These are phyloP conservation scores for Physaria fendleri DNA, from an alignment of 345 rosid genomes.

Conservation along the genomic window DNA sequence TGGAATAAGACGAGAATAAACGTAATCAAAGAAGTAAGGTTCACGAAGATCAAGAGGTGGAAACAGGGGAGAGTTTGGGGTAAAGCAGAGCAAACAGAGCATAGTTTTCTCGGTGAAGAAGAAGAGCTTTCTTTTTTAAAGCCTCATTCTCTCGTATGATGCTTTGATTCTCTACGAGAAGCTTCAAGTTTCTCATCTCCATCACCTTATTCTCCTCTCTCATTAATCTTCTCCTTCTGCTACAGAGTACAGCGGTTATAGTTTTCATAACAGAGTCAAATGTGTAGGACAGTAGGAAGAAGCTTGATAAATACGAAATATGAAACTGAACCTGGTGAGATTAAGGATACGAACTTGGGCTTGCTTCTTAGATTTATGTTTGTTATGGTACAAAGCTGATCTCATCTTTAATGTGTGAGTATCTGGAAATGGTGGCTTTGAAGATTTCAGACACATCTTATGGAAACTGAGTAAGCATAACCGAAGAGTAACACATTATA, in stretches of 20 bases:
- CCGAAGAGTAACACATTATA: conserved; percentile 1
- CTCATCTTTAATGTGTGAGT: neutral
- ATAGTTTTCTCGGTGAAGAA: conserved; percentile 67
- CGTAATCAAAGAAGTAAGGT: neutral
- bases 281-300: neutral
- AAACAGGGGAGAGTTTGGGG: conserved; percentile 19
- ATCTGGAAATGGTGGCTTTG: conserved; percentile 2
- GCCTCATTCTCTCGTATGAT: conserved; percentile 60
- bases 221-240: conserved; percentile 34
- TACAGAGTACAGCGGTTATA: neutral
- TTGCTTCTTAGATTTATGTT: conserved; percentile 7
- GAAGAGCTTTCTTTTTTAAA: conserved; percentile 50
- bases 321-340: conserved; percentile 22
- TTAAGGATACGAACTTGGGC: neutral
- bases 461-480: conserved; percentile 4
- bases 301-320: neutral
- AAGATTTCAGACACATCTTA: conserved; percentile 12
- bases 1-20: neutral
- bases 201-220: conserved; percentile 33
- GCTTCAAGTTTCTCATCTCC: conserved; percentile 52
- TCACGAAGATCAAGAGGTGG: neutral
- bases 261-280: neutral
- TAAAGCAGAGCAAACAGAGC: conserved; percentile 46
- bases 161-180: conserved; percentile 54
- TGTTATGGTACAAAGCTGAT: conserved; percentile 5